Evolutionary conservation across 2,329 filamentous ascomycete species (phyloP).

Genomic region (Aspergillus intermedius): DNA sequence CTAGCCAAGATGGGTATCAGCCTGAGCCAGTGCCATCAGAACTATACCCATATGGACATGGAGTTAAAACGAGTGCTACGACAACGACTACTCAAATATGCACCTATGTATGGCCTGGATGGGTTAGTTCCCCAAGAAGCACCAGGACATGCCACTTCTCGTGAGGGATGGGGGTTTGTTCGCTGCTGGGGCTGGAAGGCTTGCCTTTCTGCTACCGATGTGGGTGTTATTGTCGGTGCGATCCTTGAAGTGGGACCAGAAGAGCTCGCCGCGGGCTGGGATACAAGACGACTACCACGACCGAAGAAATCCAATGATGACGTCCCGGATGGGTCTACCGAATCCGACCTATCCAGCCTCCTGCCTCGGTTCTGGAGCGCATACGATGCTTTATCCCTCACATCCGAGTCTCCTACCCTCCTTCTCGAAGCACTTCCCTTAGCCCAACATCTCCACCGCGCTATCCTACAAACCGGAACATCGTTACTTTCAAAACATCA

Average conservation of each 20-base stretch:
- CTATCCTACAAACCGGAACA: conserved; percentile 88
- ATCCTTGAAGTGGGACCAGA: conserved; percentile 76
- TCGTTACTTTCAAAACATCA: conserved; percentile 88
- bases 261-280: conserved; percentile 27
- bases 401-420: conserved; percentile 36
- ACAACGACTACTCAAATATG: conserved; percentile 81
- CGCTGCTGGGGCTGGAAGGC: conserved; percentile 97
- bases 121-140: conserved; percentile 79
- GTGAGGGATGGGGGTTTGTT: conserved; percentile 95
- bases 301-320: conserved; percentile 13
- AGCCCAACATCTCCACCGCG: conserved; percentile 82
- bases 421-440: conserved; percentile 73
- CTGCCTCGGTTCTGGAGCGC: conserved; percentile 51
- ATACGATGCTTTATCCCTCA: conserved; percentile 50
- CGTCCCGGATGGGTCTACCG: conserved; percentile 10
- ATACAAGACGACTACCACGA: conserved; percentile 22
- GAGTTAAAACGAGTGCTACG: conserved; percentile 83
- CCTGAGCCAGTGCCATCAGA: conserved; percentile 86
- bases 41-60: conserved; percentile 98
- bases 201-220: conserved; percentile 85
- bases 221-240: conserved; percentile 85
- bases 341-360: conserved; percentile 27
- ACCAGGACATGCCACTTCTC: conserved; percentile 63
- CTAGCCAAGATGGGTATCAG: conserved; percentile 98
- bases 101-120: conserved; percentile 86